Evolutionary conservation across 768 basidiomycete genomes (phyloP).

Genomic region (Rhizopogon salebrosus): DNA sequence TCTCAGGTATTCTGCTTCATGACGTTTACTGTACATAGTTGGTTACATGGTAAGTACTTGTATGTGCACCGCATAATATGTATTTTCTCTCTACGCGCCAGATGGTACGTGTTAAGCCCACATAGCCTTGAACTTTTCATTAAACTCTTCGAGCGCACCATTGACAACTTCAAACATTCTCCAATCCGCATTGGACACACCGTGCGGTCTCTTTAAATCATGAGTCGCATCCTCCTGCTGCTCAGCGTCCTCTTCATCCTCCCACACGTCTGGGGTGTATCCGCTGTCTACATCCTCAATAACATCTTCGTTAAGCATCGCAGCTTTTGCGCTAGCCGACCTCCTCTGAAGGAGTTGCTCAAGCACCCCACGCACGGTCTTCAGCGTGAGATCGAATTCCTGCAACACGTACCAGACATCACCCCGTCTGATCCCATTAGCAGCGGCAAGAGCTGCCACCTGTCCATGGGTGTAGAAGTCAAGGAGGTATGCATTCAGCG

Average conservation of each 20-base stretch:
- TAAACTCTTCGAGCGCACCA: constrained; percentile 42
- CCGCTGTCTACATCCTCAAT: constrained; percentile 30
- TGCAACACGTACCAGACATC: constrained; percentile 64
- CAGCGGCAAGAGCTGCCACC: constrained; percentile 36
- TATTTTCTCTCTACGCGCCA: not conserved
- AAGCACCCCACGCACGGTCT: constrained; percentile 43
- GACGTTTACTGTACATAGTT: no score
- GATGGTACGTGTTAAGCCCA: constrained; percentile 39
- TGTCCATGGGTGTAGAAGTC: constrained; percentile 72
- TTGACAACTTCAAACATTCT: constrained; percentile 46
- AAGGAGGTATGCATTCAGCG: constrained; percentile 59
- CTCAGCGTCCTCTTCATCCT: constrained; percentile 8
- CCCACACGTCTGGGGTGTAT: constrained; percentile 22
- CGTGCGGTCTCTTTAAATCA: constrained; percentile 23
- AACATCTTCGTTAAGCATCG: constrained; percentile 10
- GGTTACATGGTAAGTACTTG: no score
- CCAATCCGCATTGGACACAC: constrained; percentile 47
- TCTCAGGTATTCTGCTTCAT: not conserved
- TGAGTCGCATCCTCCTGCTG: not conserved
- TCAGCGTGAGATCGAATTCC: constrained; percentile 50
- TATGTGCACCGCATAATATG: not conserved
- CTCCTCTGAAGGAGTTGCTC: constrained; percentile 38
- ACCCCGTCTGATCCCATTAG: constrained; percentile 56
- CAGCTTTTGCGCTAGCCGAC: constrained; percentile 10
- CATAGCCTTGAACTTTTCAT: constrained; percentile 56